A percentile compares a stretch with the other conserved stretches of the same genome.
Conservation (phyloP, 208 protist genomes). For the Willaertia magna region DNA sequence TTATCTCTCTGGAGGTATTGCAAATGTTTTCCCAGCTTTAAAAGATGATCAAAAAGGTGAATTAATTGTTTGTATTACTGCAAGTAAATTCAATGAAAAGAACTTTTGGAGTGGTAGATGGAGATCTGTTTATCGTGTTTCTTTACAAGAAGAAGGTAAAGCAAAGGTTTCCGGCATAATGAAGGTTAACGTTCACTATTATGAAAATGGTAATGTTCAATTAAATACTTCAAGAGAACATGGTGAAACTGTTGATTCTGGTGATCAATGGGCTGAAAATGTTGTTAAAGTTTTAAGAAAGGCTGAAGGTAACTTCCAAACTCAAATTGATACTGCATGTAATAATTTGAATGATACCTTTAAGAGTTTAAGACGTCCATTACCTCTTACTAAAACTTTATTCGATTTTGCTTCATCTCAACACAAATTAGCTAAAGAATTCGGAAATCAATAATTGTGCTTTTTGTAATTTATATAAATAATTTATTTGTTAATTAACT, state of each 20-base stretch:
- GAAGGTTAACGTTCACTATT: conserved; percentile 27
- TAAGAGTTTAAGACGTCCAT: conserved; percentile 15
- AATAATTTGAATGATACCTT: conserved; percentile 17
- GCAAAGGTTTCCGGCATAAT: not conserved
- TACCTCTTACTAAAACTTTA: conserved; percentile 17
- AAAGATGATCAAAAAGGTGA: not conserved
- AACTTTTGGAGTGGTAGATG: conserved; percentile 21
- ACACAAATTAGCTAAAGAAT: conserved; percentile 14
- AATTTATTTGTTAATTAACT: no score
- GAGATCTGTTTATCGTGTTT: conserved; percentile 8
- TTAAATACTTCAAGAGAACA: conserved; percentile 20
- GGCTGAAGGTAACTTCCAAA: conserved; percentile 22
- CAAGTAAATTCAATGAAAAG: conserved; percentile 18
- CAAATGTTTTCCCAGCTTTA: not conserved
- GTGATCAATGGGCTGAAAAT: not conserved
- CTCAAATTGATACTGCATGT: conserved; percentile 19
- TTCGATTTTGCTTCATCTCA: conserved; percentile 17
- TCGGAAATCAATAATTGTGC: not conserved
- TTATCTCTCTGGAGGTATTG: not conserved
- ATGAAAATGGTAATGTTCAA: conserved; percentile 30
- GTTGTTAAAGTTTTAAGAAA: conserved; percentile 14
- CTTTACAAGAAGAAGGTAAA: not conserved
- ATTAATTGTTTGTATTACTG: conserved; percentile 14
- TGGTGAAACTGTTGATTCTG: not conserved
- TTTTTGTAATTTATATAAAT: no score